Evolutionary conservation across 352 stramenopile genomes (phyloP), one percentile per base, ranked within the genome.

Genomic region (Phytophthora sp.): DNA sequence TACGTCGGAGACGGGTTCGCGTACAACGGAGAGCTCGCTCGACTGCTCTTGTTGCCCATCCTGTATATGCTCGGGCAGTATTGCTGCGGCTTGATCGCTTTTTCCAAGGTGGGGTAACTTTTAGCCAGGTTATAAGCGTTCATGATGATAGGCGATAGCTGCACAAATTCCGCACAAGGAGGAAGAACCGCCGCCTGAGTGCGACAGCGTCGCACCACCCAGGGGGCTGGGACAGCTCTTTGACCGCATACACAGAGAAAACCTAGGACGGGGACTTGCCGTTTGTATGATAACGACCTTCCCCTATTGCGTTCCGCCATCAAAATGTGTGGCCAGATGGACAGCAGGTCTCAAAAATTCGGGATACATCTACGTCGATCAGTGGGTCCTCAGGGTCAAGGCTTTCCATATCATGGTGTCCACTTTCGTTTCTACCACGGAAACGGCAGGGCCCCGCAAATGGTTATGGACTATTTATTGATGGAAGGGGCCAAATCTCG

Each of bases 21-120:
- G 52, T 64, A 67, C 24, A 56, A 27, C 33, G 61, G 53, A 20
- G 66, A 59, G 4, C 41, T 52, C 61, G 57, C 57, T 20, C 45
- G 57, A 57, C 44, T 72, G 52, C 33, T 72, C 35, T 75, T 75
- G 36, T 72, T 75, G 51, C 62, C 62, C 67, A 75, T 75, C 33
- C 30, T 54, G 4, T 57, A 21, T 45, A 15, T 59, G 11, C 27
- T 64, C 26, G 35, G 21, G 13, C 5, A 7, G n/a, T 47, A 31
- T 6, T 45, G 31, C 20, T 24, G 21, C 15, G 45, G 23, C 2
- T 65, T 61, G 13, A 15, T 52, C 20, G 45, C 27, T 59, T 61
- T 53, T 69, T 69, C 26, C 27, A 11, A 39, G 65, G 38, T 73
- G 59, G 13, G 45, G 36, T 55, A 24, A 29, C 55, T 30, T 60